A percentile compares a stretch with the other conserved stretches of the same genome.
Evolutionary conservation across 176 grass and related monocot species (phyloP).

Genomic region (Themeda triandra): DNA sequence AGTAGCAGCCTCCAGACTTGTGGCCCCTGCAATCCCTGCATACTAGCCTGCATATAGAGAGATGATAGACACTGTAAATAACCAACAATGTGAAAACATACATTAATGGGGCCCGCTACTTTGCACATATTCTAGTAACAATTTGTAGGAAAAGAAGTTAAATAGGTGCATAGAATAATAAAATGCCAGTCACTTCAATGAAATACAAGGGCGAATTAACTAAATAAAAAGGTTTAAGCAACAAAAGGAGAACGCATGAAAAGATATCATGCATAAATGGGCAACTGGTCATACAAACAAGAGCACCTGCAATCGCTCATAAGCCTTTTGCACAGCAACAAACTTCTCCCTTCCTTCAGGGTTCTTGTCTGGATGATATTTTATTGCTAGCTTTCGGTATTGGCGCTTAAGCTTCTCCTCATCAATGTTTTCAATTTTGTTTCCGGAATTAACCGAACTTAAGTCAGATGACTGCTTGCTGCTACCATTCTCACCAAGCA

Average conservation of each 20-base stretch:
- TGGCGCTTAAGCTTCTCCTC: conserved; percentile 99
- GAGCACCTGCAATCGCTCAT: conserved; percentile 93
- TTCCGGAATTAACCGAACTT: conserved; percentile 35
- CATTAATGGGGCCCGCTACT: background rate
- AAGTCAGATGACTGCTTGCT: conserved; percentile 43
- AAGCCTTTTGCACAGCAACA: conserved; percentile 98
- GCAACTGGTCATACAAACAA: conserved; percentile 1
- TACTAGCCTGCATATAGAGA: conserved; percentile 62
- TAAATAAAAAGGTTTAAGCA: conserved; percentile 3
- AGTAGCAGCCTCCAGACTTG: conserved; percentile 94
- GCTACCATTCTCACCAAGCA: conserved; percentile 60
- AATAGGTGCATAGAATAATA: background rate
- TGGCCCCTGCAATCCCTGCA: conserved; percentile 98
- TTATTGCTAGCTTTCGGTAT: conserved; percentile 94
- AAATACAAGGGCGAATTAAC: background rate
- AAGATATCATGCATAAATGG: background rate
- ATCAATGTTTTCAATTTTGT: conserved; percentile 78
- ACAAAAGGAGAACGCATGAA: conserved; percentile 16
- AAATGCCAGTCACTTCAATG: background rate
- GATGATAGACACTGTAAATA: conserved; percentile 23
- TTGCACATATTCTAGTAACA: background rate
- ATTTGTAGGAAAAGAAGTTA: conserved; percentile 14
- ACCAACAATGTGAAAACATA: conserved; percentile 4
- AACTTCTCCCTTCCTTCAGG: conserved; percentile 99
- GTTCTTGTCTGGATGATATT: conserved; percentile 99